Evolutionary conservation across 176 grass and related monocot species (phyloP).

Genomic region (Ananas comosus): DNA sequence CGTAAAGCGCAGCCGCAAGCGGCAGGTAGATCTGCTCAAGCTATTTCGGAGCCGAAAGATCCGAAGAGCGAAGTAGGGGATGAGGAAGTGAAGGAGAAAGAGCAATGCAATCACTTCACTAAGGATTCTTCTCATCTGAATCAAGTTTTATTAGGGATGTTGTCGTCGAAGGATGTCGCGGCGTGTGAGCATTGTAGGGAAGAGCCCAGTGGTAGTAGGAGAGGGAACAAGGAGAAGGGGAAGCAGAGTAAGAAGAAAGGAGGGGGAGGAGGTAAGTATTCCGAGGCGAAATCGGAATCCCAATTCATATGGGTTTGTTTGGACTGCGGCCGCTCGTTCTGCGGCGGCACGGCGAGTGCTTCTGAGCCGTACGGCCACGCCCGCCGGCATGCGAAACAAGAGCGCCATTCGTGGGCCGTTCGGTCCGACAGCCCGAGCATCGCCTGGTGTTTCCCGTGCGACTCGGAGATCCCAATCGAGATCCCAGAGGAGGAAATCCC

Average conservation of each 20-base stretch:
- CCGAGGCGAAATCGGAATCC: conserved; percentile 30
- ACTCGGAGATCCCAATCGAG: conserved; percentile 43
- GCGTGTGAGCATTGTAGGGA: conserved; percentile 86
- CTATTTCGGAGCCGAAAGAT: conserved; percentile 13
- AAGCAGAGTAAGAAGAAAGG: conserved; percentile 83
- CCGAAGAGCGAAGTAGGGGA: conserved; percentile 17
- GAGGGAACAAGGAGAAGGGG: conserved; percentile 33
- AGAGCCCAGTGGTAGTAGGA: conserved; percentile 29
- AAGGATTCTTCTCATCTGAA: conserved; percentile 31
- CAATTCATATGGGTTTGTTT: conserved; percentile 69
- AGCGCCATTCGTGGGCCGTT: conserved; percentile 62
- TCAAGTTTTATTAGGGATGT: conserved; percentile 47
- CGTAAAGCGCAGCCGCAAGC: conserved; percentile 23
- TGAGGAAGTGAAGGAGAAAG: conserved; percentile 23
- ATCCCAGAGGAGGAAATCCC: conserved; percentile 40
- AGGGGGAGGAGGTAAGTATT: conserved; percentile 11
- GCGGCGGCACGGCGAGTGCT: conserved; percentile 50
- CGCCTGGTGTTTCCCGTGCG: conserved; percentile 69
- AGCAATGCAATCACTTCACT: conserved; percentile 57
- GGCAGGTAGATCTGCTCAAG: conserved; percentile 34
- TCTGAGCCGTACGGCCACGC: conserved; percentile 80
- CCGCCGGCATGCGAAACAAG: conserved; percentile 85
- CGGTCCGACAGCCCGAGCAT: conserved; percentile 34
- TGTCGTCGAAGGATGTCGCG: conserved; percentile 36
- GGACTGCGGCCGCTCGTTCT: conserved; percentile 64